Evolutionary conservation across 805 yeast genomes (phyloP).

Genomic region (Barnettozyma botsteinii): DNA sequence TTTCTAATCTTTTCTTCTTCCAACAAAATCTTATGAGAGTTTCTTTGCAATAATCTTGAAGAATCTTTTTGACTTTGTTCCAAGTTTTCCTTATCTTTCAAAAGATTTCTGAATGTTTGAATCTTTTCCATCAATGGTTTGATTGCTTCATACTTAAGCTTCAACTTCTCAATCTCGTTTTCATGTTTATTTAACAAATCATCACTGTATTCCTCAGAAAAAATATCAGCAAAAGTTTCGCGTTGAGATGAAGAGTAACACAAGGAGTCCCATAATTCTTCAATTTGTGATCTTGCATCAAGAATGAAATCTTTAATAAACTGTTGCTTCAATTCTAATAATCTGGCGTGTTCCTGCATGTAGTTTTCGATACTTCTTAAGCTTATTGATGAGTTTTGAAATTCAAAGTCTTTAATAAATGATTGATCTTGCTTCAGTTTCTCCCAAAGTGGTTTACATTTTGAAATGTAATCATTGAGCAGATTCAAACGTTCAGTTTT

Average conservation of each 20-base stretch:
- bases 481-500: constrained; percentile 13
- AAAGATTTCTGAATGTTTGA: constrained; percentile 46
- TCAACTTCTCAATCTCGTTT: constrained; percentile 47
- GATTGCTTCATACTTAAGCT: constrained; percentile 42
- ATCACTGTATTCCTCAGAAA: constrained; percentile 47
- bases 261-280: constrained; percentile 55
- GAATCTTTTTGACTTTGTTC: constrained; percentile 74
- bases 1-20: constrained; percentile 77
- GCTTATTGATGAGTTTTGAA: constrained; percentile 41
- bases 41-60: constrained; percentile 65
- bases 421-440: constrained; percentile 45
- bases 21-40: constrained; percentile 70
- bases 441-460: constrained; percentile 50
- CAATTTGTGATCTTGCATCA: constrained; percentile 55
- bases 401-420: constrained; percentile 36
- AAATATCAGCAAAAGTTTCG: constrained; percentile 36
- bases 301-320: constrained; percentile 63
- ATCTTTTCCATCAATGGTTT: constrained; percentile 53
- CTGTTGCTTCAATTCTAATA: constrained; percentile 54
- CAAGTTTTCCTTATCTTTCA: constrained; percentile 55
- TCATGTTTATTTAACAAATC: constrained; percentile 58
- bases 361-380: constrained; percentile 43
- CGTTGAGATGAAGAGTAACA: constrained; percentile 52
- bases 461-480: constrained; percentile 24
- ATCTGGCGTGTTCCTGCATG: constrained; percentile 48